phyloP scores from a whole-genome alignment of 1,284 basidiomycete species.

The Phlebopus sp. region DNA sequence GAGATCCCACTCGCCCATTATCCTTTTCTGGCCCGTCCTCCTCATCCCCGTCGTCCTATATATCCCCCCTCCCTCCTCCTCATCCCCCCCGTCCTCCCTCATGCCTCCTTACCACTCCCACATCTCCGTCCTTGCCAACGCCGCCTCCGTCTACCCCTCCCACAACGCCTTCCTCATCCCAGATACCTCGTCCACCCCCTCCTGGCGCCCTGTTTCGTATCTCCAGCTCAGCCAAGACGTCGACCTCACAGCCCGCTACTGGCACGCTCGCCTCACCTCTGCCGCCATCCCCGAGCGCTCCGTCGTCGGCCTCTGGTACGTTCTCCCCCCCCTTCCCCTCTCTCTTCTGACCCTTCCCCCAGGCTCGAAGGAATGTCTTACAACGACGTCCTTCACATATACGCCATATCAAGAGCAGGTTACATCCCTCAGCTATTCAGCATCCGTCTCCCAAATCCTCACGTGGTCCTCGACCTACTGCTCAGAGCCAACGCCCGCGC shows the following conservation, averaged over 20 bases:
- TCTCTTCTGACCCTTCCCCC: conserved; percentile 8
- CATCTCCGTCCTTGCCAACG: conserved; percentile 48
- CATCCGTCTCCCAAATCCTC: conserved; percentile 64
- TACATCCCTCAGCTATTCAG: conserved; percentile 73
- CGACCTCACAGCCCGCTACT: conserved; percentile 52
- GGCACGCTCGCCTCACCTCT: conserved; percentile 44
- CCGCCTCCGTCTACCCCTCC: conserved; percentile 42
- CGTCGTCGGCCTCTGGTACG: conserved; percentile 67
- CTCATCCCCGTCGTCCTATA: conserved; percentile 22
- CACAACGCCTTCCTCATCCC: conserved; percentile 49
- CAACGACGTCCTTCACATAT: conserved; percentile 65
- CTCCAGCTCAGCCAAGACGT: conserved; percentile 52
- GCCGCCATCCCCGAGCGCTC: conserved; percentile 48
- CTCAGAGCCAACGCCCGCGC: conserved; percentile 54
- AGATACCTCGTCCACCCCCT: conserved; percentile 33
- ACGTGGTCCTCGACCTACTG: conserved; percentile 64
- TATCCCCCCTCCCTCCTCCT: conserved; percentile 15
- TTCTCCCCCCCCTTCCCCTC: conserved; percentile 10
- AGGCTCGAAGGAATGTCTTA: conserved; percentile 71
- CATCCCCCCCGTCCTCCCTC: conserved; percentile 10
- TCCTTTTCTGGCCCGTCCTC: conserved; percentile 1
- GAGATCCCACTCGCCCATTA: conserved; percentile 22
- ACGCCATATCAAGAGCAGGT: conserved; percentile 67
- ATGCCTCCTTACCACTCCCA: conserved; percentile 42
- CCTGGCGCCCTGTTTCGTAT: conserved; percentile 53